These are phyloP conservation scores for Geotrichum macrosporum DNA, from an alignment of 1,139 yeast species.

Conservation along the genomic window DNA sequence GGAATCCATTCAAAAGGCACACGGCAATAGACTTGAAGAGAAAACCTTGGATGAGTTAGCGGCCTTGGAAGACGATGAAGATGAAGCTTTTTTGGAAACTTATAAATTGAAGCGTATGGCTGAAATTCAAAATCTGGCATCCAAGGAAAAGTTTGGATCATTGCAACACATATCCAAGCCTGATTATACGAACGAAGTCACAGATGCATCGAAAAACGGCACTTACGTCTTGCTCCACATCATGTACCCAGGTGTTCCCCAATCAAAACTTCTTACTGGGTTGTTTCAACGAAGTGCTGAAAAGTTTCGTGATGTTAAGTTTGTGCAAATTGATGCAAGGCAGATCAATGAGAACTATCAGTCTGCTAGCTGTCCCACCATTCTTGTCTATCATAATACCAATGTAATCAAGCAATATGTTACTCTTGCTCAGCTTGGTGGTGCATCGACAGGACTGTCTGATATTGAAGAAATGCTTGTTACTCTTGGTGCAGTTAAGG, in stretches of 20 bases:
- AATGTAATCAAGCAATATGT: constrained; percentile 74
- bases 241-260: constrained; percentile 63
- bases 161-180: constrained; percentile 77
- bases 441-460: constrained; percentile 61
- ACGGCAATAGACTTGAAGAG: constrained; percentile 68
- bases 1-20: constrained; percentile 73
- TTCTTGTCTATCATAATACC: constrained; percentile 70
- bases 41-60: constrained; percentile 75
- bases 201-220: constrained; percentile 59
- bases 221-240: constrained; percentile 71
- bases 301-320: constrained; percentile 61
- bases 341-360: constrained; percentile 93
- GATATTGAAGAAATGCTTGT: constrained; percentile 74
- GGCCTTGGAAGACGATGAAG: constrained; percentile 71
- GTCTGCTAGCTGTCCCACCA: constrained; percentile 82
- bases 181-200: constrained; percentile 81
- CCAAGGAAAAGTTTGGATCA: constrained; percentile 65
- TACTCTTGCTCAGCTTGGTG: constrained; percentile 78
- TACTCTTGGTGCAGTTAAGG: constrained; percentile 57
- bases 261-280: constrained; percentile 64
- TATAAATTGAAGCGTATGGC: constrained; percentile 74
- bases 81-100: constrained; percentile 63
- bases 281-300: constrained; percentile 44
- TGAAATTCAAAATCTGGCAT: constrained; percentile 60
- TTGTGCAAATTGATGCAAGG: constrained; percentile 82